These are phyloP conservation scores for Pisolithus thermaeus DNA, from an alignment of 1,284 basidiomycete species.

Conservation along the genomic window DNA sequence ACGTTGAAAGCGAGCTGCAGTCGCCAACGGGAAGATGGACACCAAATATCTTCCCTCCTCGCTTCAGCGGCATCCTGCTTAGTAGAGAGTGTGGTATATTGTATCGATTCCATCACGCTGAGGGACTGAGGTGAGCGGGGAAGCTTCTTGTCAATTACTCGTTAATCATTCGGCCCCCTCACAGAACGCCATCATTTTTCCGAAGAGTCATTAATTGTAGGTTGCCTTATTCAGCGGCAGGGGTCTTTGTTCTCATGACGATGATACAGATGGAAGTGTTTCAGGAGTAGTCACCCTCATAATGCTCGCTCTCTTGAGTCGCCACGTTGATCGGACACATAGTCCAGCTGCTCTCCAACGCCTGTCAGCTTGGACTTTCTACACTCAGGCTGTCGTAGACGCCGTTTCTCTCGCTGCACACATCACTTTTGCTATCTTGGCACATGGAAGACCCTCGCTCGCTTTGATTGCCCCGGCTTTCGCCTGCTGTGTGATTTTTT, in stretches of 20 bases:
- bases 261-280: constrained; percentile 60
- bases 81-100: constrained; percentile 77
- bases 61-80: constrained; percentile 58
- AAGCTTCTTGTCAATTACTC: constrained; percentile 1
- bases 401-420: constrained; percentile 80
- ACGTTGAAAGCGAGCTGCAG: constrained; percentile 66
- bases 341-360: constrained; percentile 74
- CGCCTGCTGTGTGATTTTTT: constrained; percentile 63
- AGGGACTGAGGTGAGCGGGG: constrained; percentile 53
- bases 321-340: constrained; percentile 70
- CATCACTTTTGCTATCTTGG: constrained; percentile 77
- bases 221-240: constrained; percentile 20
- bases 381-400: constrained; percentile 73
- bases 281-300: constrained; percentile 63
- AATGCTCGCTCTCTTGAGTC: constrained; percentile 62
- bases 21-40: constrained; percentile 67
- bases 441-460: constrained; percentile 72
- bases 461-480: constrained; percentile 80
- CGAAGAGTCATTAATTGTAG: constrained; percentile 77
- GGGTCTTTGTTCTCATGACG: neutral
- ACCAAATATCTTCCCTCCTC: constrained; percentile 46
- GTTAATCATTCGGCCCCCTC: constrained; percentile 1
- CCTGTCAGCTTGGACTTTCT: constrained; percentile 76
- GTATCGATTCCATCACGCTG: constrained; percentile 57
- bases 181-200: constrained; percentile 62